A percentile compares a stretch with the other conserved stretches of the same genome.
These are phyloP conservation scores for Monosporozyma siamensis DNA, from an alignment of 805 yeast genomes.

Conservation along the genomic window DNA sequence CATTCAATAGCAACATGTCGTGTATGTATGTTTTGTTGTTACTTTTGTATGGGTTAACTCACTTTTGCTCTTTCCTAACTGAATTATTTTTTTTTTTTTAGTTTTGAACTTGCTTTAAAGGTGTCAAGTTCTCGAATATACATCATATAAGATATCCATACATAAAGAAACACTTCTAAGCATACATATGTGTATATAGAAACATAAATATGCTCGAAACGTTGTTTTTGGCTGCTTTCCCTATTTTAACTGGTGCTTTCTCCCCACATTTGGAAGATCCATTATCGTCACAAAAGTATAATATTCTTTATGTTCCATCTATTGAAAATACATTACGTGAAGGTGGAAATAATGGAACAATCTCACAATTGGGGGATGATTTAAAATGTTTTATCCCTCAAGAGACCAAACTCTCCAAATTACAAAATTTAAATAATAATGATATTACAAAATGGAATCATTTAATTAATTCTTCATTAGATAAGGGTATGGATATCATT, in stretches of 20 bases:
- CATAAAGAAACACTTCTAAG: too few relatives aligned
- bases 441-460: constrained; percentile 10
- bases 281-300: constrained; percentile 12
- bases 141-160: too few relatives aligned
- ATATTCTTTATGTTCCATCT: constrained; percentile 14
- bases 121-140: neutral
- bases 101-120: neutral
- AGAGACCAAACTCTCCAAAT: neutral
- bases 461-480: constrained; percentile 12
- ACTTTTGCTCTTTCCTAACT: neutral
- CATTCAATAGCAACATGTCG: neutral
- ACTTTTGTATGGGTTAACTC: too few relatives aligned
- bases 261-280: constrained; percentile 18
- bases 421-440: constrained; percentile 6
- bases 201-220: neutral
- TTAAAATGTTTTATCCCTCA: constrained; percentile 19
- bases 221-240: neutral
- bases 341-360: constrained; percentile 11
- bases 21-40: neutral
- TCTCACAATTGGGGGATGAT: constrained; percentile 13
- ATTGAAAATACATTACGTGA: neutral
- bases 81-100: neutral
- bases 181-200: neutral
- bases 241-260: constrained; percentile 5
- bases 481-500: constrained; percentile 14